A percentile compares a stretch with the other conserved stretches of the same genome.
Conservation (phyloP, 192 early-diverging fungal species). For the Ambispora gerdemannii region DNA sequence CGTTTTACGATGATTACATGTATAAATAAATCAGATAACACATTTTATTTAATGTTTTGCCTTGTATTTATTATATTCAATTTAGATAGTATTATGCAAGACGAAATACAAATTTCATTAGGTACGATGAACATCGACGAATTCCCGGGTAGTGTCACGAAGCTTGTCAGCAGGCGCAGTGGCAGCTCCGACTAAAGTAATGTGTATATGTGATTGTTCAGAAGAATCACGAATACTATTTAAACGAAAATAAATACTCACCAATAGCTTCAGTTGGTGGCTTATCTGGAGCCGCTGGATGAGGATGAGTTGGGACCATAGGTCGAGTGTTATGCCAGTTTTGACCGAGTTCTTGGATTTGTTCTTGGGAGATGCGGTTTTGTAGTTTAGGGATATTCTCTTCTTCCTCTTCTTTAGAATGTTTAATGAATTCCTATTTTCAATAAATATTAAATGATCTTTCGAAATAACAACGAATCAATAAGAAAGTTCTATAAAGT, state of each 20-base stretch:
- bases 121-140: background rate
- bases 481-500: background rate
- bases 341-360: conserved; percentile 4
- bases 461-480: background rate
- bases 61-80: no score
- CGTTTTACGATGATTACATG: no score
- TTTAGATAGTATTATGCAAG: no score
- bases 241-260: background rate
- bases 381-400: conserved; percentile 32
- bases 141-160: background rate
- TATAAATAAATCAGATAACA: no score
- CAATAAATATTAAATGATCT: no score
- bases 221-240: background rate
- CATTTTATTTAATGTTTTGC: no score
- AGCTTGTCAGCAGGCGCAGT: background rate
- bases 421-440: conserved; percentile 32
- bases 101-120: no score
- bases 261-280: background rate
- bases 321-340: conserved; percentile 19
- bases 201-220: background rate
- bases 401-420: conserved; percentile 45
- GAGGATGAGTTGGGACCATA: conserved; percentile 7
- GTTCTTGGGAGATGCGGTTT: background rate
- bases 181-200: background rate
- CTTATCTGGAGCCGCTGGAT: background rate